Evolutionary conservation across 768 basidiomycete genomes (phyloP).

Genomic region (Hericium coralloides): DNA sequence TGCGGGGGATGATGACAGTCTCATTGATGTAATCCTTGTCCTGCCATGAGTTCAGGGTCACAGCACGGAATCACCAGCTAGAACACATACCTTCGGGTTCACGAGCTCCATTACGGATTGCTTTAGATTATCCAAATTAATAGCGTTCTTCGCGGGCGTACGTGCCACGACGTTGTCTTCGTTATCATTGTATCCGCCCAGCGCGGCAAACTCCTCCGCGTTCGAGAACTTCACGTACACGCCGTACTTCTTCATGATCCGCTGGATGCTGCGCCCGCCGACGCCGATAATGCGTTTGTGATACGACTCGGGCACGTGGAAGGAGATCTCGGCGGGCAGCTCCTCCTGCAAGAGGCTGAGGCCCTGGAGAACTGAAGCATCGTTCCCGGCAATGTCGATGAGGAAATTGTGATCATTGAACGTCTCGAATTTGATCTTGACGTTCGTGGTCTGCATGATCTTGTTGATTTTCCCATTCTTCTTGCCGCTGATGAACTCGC

Average conservation of each 20-base stretch:
- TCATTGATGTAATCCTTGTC: conserved; percentile 97
- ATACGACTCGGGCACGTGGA: conserved; percentile 96
- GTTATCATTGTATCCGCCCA: conserved; percentile 94
- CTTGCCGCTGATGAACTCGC: conserved; percentile 98
- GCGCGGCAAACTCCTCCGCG: conserved; percentile 90
- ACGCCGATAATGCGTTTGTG: conserved; percentile 99
- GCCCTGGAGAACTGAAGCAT: conserved; percentile 79
- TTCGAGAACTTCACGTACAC: conserved; percentile 99
- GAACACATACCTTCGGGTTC: conserved; percentile 71
- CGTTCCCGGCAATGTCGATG: conserved; percentile 83
- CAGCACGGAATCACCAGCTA: neutral
- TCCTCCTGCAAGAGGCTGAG: conserved; percentile 90
- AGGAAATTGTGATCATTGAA: conserved; percentile 95
- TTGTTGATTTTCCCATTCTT: conserved; percentile 99
- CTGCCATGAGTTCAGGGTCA: conserved; percentile 29
- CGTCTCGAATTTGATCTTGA: conserved; percentile 98
- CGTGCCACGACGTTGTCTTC: conserved; percentile 99
- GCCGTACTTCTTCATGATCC: conserved; percentile 99
- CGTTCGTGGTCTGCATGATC: conserved; percentile 95
- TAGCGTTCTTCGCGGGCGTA: conserved; percentile 95
- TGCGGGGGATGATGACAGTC: conserved; percentile 85
- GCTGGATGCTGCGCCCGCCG: conserved; percentile 94
- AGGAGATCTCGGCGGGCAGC: conserved; percentile 95
- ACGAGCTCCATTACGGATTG: conserved; percentile 97
- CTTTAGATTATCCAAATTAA: conserved; percentile 90